A percentile compares a stretch with the other conserved stretches of the same genome.
Evolutionary conservation across 2,329 filamentous ascomycete species (phyloP).

Genomic region (Graphilbum sp.): DNA sequence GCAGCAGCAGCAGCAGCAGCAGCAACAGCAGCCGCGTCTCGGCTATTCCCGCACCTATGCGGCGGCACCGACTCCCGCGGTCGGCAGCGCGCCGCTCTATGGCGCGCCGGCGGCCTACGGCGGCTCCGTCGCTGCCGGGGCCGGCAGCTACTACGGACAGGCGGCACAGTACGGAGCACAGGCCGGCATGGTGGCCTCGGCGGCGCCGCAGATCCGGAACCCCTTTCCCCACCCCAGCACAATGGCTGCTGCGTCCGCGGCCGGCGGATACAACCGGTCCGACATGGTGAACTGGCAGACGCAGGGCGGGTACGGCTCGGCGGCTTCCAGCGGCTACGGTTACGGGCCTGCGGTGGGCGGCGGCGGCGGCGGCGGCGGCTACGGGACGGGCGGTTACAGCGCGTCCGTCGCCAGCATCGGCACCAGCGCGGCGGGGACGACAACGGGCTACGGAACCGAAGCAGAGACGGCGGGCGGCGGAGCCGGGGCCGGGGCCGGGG

Average conservation of each 20-base stretch:
- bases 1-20: background rate
- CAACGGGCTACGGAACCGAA: constrained; percentile 10
- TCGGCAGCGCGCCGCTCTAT: constrained; percentile 6
- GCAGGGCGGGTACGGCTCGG: background rate
- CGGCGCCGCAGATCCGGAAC: constrained; percentile 58
- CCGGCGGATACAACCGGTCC: background rate
- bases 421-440: constrained; percentile 10
- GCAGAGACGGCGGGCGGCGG: background rate
- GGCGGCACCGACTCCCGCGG: constrained; percentile 15
- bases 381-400: constrained; percentile 7
- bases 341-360: background rate
- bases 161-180: constrained; percentile 15
- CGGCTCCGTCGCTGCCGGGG: constrained; percentile 9
- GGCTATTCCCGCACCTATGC: constrained; percentile 14
- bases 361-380: background rate
- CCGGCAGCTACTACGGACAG: background rate
- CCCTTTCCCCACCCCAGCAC: constrained; percentile 54
- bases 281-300: background rate
- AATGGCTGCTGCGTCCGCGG: background rate
- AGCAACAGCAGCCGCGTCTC: constrained; percentile 12
- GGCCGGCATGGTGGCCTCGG: constrained; percentile 23
- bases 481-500: constrained; percentile 7
- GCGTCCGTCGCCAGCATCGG: constrained; percentile 9
- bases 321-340: constrained; percentile 11
- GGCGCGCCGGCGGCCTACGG: constrained; percentile 5